phyloP scores from a whole-genome alignment of 768 basidiomycete species.

The Pisolithus tinctorius region DNA sequence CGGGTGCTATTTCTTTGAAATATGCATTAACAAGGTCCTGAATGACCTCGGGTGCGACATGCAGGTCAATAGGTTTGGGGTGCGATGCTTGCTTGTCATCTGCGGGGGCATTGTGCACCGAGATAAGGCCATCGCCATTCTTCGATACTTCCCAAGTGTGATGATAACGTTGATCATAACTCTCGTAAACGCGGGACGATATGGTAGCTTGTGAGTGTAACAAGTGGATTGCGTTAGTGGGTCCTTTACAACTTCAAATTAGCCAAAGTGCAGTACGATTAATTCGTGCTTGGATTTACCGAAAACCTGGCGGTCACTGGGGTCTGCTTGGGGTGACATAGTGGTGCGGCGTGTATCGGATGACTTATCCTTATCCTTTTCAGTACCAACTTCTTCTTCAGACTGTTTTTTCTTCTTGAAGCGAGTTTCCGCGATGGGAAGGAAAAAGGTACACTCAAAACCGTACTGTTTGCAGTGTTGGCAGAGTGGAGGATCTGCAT shows the following conservation, averaged over 20 bases:
- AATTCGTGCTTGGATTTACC: slow-evolving; percentile 35
- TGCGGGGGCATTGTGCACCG: slow-evolving; percentile 56
- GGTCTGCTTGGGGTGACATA: slow-evolving; percentile 41
- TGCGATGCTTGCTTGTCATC: slow-evolving; percentile 50
- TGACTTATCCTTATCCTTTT: slow-evolving; percentile 30
- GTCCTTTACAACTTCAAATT: slow-evolving; percentile 43
- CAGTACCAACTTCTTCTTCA: slow-evolving; percentile 55
- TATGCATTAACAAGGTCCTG: slow-evolving; percentile 86
- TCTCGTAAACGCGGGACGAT: slow-evolving; percentile 78
- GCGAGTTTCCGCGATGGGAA: slow-evolving; percentile 96
- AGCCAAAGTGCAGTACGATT: slow-evolving; percentile 2
- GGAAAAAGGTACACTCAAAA: slow-evolving; percentile 94
- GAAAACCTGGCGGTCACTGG: slow-evolving; percentile 56
- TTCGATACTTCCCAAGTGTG: slow-evolving; percentile 83
- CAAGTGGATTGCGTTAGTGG: slow-evolving; percentile 80
- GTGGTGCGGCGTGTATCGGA: slow-evolving; percentile 28
- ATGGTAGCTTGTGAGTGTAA: slow-evolving; percentile 87
- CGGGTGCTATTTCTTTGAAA: slow-evolving; percentile 83
- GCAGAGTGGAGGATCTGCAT: slow-evolving; percentile 74
- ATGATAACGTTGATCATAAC: slow-evolving; percentile 82
- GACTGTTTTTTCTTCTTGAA: slow-evolving; percentile 89
- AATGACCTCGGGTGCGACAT: slow-evolving; percentile 70
- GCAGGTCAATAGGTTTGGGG: slow-evolving; percentile 62
- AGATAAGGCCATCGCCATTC: slow-evolving; percentile 82
- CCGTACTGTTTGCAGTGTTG: slow-evolving; percentile 93